Conservation (phyloP, 2,329 filamentous ascomycete species). For the Byssothecium circinans region DNA sequence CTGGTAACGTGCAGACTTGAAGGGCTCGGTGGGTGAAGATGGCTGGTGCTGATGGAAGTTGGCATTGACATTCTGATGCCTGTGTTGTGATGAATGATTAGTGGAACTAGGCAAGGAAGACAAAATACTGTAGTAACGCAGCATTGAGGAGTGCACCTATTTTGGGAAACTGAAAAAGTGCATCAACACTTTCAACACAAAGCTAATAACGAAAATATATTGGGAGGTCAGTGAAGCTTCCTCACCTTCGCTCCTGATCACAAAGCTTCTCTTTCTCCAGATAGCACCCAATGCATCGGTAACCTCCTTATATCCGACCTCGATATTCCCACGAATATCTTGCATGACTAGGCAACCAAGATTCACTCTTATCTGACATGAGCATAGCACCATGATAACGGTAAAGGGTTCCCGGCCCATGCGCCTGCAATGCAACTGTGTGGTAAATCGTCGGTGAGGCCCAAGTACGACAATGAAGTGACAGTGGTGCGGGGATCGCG, state of each 20-base stretch:
- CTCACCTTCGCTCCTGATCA: not conserved
- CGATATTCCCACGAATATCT: not conserved
- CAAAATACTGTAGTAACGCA: too few relatives aligned
- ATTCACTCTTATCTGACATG: not conserved
- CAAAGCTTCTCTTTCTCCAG: not conserved
- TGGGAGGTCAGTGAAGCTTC: not conserved
- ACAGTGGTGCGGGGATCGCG: constrained; percentile 8
- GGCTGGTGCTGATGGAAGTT: too few relatives aligned
- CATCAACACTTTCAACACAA: too few relatives aligned
- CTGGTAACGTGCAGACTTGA: too few relatives aligned
- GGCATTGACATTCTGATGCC: too few relatives aligned
- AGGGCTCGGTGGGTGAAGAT: too few relatives aligned
- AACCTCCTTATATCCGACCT: not conserved
- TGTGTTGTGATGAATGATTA: too few relatives aligned
- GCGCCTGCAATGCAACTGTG: not conserved
- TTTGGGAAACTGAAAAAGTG: not conserved
- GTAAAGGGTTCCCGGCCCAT: not conserved
- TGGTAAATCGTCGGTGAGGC: constrained; percentile 8
- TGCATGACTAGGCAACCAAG: not conserved
- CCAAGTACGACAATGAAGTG: constrained; percentile 16
- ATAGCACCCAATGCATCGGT: not conserved
- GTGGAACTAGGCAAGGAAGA: too few relatives aligned
- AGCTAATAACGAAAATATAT: not conserved
- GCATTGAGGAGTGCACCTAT: too few relatives aligned
- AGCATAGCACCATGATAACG: not conserved